Conservation (phyloP, 2,329 filamentous ascomycete genomes). For the Colletotrichum australisinense region DNA sequence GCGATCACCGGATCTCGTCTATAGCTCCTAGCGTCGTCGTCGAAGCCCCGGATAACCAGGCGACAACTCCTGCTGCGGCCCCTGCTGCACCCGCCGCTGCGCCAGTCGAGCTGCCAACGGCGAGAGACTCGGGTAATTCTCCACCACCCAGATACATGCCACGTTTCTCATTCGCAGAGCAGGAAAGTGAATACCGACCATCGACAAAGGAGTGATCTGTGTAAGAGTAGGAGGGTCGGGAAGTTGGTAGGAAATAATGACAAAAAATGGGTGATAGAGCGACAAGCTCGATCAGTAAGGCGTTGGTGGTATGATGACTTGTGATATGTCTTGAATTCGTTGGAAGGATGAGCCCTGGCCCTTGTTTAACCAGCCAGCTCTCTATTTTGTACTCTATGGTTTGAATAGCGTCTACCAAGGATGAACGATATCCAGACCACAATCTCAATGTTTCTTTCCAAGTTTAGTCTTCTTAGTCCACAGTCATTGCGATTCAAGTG, state of each 20-base stretch:
- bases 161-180: constrained; percentile 45
- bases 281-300: background rate
- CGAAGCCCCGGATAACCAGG: constrained; percentile 28
- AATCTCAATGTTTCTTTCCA: background rate
- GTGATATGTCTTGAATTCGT: background rate
- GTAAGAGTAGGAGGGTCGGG: background rate
- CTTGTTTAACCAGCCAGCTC: too few species aligned
- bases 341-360: too few species aligned
- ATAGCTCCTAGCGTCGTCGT: constrained; percentile 18
- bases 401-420: background rate
- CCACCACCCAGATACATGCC: constrained; percentile 48
- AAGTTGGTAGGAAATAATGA: background rate
- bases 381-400: background rate
- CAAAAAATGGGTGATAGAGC: background rate
- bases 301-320: background rate
- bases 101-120: constrained; percentile 50
- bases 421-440: background rate
- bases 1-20: constrained; percentile 23
- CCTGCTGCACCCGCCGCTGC: constrained; percentile 1
- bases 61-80: constrained; percentile 26
- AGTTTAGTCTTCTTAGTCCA: too few species aligned
- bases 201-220: background rate
- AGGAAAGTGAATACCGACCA: background rate
- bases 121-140: constrained; percentile 44
- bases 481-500: background rate